Evolutionary conservation across 441 rosid species (phyloP), one percentile per base, ranked within the genome.

Genomic region (Eutrema salsugineum): DNA sequence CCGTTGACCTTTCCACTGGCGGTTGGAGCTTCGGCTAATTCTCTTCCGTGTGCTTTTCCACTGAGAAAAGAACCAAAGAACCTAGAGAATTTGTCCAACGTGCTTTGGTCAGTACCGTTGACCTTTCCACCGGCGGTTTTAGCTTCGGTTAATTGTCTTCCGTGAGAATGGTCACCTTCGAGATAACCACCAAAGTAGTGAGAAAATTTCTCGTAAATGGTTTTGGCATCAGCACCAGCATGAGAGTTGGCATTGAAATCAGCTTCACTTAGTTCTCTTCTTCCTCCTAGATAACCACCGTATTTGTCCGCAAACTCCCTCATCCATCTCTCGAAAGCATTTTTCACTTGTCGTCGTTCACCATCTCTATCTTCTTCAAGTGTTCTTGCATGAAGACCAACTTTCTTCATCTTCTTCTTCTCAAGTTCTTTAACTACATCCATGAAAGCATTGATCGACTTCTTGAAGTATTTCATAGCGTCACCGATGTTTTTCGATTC

Each of bases 221-320:
- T 4, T 63, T 62, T 28, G 24, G 16, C 11, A 5, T 62, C 55
- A 63, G 55, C 43, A 46, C 68, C 55, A 47, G 1, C 30, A 30
- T 19, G 11, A 32, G 68, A 19, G 8, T 46, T 2, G 27, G 27
- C 5, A 1, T n/a, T 10, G 14, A n/a, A 1, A 3, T 24, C 16
- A 66, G 19, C 59, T 50, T 65, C 36, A 6, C 24, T 6, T 35
- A 64, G 49, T 12, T 66, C 19, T 66, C 62, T 66, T 66, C 71
- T 54, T 8, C 51, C 63, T 42, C 61, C 50, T 2, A 65, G 35
- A 50, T 50, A 49, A 66, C 62, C 62, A 53, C 42, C 71, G 17
- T 7, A 42, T 22, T 12, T 54, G 0, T 19, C 1, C 27, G 42
- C 0, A 55, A 55, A 55, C 6, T 1, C 15, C 39, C 1, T 16